phyloP scores from a whole-genome alignment of 768 basidiomycete species.

The Sistotremastrum niveocremeum region DNA sequence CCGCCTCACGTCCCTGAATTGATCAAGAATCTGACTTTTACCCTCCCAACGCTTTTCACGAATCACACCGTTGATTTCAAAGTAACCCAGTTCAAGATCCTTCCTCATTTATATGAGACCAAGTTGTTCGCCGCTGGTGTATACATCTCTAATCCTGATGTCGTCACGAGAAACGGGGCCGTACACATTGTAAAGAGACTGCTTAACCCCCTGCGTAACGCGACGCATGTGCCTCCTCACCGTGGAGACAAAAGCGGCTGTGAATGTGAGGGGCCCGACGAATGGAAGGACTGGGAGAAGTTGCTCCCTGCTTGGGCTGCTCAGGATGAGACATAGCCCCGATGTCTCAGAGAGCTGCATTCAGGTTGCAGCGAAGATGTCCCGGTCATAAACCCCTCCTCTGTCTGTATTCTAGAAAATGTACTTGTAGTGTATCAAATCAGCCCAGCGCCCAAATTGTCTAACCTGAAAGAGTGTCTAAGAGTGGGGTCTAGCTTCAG shows the following conservation, averaged over 20 bases:
- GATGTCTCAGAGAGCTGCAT: too few relatives aligned
- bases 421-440: too few relatives aligned
- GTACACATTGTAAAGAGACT: constrained; percentile 33
- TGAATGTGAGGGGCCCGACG: constrained; percentile 8
- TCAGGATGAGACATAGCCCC: constrained; percentile 8
- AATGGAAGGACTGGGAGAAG: constrained; percentile 34
- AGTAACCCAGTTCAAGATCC: constrained; percentile 32
- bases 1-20: constrained; percentile 2
- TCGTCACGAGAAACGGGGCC: constrained; percentile 43
- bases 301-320: constrained; percentile 37
- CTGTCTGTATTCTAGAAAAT: too few relatives aligned
- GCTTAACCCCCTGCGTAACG: constrained; percentile 22
- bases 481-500: too few relatives aligned
- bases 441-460: too few relatives aligned
- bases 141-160: constrained; percentile 27
- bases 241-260: neutral
- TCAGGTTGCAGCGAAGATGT: too few relatives aligned
- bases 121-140: constrained; percentile 28
- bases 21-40: constrained; percentile 20
- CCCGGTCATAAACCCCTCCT: too few relatives aligned
- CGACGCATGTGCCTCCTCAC: neutral
- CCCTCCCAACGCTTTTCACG: constrained; percentile 27
- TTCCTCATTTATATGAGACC: constrained; percentile 23
- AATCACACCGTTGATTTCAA: constrained; percentile 32
- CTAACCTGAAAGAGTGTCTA: too few relatives aligned